A percentile compares a stretch with the other conserved stretches of the same genome.
Conservation (phyloP, 2,329 filamentous ascomycete species). For the Nectriaceae sp. region DNA sequence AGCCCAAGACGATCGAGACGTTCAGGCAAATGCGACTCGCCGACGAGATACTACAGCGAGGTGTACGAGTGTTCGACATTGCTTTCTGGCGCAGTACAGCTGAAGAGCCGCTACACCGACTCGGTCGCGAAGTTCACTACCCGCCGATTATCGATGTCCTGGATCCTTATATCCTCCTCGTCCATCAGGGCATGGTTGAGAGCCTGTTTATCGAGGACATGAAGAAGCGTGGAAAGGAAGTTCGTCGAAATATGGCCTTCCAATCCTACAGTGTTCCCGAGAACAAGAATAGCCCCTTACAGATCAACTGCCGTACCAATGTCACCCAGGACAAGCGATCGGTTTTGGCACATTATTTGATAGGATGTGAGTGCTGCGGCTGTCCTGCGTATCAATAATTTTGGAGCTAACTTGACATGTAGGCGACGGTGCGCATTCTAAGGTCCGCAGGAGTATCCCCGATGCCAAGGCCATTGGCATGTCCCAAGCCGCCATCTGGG, state of each 20-base stretch:
- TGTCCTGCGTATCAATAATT: neutral
- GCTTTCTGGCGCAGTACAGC: constrained; percentile 66
- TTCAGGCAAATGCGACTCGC: constrained; percentile 72
- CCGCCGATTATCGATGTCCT: constrained; percentile 60
- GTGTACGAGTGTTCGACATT: constrained; percentile 73
- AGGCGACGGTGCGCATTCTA: constrained; percentile 72
- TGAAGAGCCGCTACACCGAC: constrained; percentile 56
- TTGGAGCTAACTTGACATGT: constrained; percentile 8
- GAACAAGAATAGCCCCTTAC: constrained; percentile 45
- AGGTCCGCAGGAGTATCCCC: constrained; percentile 66
- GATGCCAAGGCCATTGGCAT: constrained; percentile 56
- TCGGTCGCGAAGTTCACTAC: constrained; percentile 69
- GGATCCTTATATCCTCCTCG: constrained; percentile 58
- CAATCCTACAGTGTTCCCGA: constrained; percentile 53
- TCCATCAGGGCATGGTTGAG: constrained; percentile 77
- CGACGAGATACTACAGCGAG: constrained; percentile 66
- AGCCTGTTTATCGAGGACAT: constrained; percentile 70
- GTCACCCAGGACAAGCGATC: constrained; percentile 52
- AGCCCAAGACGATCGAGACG: constrained; percentile 79
- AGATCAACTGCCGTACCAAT: constrained; percentile 53
- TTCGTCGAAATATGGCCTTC: constrained; percentile 66
- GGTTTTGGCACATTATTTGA: constrained; percentile 62
- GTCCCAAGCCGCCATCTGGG: constrained; percentile 63
- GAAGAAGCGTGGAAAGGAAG: constrained; percentile 61
- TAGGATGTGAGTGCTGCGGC: constrained; percentile 59